Evolutionary conservation across 2,329 filamentous ascomycete genomes (phyloP), one percentile per base, ranked within the genome.

Genomic region (Coniochaeta sp.): DNA sequence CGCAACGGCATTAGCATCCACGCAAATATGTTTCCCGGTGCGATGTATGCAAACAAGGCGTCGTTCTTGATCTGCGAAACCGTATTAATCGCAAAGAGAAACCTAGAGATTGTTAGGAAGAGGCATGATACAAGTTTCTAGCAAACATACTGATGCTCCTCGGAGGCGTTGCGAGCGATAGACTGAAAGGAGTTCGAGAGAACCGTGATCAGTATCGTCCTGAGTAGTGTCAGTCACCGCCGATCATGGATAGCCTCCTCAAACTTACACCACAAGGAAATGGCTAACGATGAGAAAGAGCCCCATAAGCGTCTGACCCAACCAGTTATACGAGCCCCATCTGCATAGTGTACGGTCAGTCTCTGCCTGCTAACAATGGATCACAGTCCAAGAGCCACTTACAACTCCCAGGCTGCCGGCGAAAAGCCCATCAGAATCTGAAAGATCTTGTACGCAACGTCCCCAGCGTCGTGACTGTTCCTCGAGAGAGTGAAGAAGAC

Each of bases 41-140:
- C 90, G 62, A 97, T 85, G 71, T 97, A 97, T 3, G 91, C 96
- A 77, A 98, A 98, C 0, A 97, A 79, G 0, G 92, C 90, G 71
- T 98, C 93, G n/a, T 95, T 96, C 73, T 97, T 98, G 65, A 97
- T 93, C 90, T 96, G 96, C 4, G 91, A 96, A 57, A 97, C 96
- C 4, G 93, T 96, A 70, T 97, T 98, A 72, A 98, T 92, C 0
- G 93, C 93, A 69, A 98, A 97, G 2, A 97, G 76, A 70, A 96
- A 97, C 61, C 81, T 84, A 55, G 7, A 4, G 4, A 1, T 24
- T 26, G 9, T 17, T 36, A 56, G 34, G 7, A 4, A 17, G 3
- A 8, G 5, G 30, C 30, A 2, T 4, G 16, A 32, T 26, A 8
- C 1, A 16, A 12, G 19, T 4, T 36, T 52, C 12, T 22, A 26